These are phyloP conservation scores for Edaphochlamys debaryana DNA, from an alignment of 139 green algal genomes.

Conservation along the genomic window DNA sequence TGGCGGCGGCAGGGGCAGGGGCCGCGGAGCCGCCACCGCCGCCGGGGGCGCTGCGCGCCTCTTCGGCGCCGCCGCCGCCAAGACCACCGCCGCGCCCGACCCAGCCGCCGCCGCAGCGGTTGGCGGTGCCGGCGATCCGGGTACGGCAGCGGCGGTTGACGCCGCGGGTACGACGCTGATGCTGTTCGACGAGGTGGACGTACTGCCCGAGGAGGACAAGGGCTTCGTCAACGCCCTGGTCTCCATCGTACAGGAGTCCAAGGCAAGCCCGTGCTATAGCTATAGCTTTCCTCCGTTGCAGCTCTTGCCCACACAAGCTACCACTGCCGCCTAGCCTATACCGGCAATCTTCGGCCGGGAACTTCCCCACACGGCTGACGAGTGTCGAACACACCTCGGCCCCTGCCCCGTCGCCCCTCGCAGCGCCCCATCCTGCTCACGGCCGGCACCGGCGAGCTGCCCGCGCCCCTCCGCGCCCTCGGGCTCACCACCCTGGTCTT, in stretches of 20 bases:
- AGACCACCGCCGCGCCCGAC: no score
- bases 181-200: slow-evolving; percentile 65
- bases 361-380: no score
- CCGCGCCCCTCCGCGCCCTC: slow-evolving; percentile 21
- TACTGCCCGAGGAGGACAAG: slow-evolving; percentile 52
- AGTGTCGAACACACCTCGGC: no score
- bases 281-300: no score
- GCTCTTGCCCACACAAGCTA: no score
- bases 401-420: no score
- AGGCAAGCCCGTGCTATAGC: slow-evolving; percentile 38
- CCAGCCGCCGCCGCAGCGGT: no score
- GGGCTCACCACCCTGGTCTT: slow-evolving; percentile 14
- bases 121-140: no score
- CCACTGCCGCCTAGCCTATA: no score
- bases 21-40: not conserved
- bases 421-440: slow-evolving; percentile 58
- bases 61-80: not conserved
- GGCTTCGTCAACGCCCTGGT: slow-evolving; percentile 51
- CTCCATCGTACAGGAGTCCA: slow-evolving; percentile 49
- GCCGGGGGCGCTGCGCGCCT: not conserved
- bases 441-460: slow-evolving; percentile 16
- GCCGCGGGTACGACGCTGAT: slow-evolving; percentile 40
- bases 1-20: not conserved
- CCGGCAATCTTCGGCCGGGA: no score
- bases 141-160: no score